phyloP scores from a whole-genome alignment of 495 filamentous ascomycete species.

The Penicillium bialowiezense region DNA sequence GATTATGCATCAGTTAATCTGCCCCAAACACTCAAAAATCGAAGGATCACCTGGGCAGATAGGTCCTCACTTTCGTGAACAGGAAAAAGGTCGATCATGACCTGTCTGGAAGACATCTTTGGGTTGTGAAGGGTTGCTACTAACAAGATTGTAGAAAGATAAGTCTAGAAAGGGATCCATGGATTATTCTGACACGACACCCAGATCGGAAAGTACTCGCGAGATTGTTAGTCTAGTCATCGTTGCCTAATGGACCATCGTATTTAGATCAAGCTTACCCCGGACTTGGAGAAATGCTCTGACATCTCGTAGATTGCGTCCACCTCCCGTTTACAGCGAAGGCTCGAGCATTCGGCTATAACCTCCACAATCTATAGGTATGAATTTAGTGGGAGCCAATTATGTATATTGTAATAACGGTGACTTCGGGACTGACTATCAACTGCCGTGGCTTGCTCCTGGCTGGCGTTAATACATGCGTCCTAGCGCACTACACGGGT shows the following conservation, averaged over 20 bases:
- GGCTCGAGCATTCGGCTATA: neutral
- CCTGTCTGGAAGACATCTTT: neutral
- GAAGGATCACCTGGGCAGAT: neutral
- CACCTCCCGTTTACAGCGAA: slow-evolving; percentile 3
- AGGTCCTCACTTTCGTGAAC: slow-evolving; percentile 6
- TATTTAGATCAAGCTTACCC: neutral
- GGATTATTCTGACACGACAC: no score
- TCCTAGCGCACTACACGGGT: no score
- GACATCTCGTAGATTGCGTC: slow-evolving; percentile 4
- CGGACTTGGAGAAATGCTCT: neutral
- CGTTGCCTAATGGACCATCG: neutral
- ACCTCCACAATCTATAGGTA: no score
- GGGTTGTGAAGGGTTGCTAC: neutral
- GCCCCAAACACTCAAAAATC: no score
- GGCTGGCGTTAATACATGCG: no score
- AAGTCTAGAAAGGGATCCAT: no score
- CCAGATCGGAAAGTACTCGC: neutral
- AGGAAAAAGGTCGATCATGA: slow-evolving; percentile 7
- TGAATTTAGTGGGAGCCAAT: no score
- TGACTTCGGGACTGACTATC: neutral
- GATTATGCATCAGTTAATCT: neutral
- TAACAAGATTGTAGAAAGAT: neutral
- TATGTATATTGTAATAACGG: neutral
- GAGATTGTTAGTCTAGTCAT: neutral
- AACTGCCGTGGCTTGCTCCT: neutral